These are phyloP conservation scores for Yarrowia galli DNA, from an alignment of 1,139 yeast genomes.

Conservation along the genomic window DNA sequence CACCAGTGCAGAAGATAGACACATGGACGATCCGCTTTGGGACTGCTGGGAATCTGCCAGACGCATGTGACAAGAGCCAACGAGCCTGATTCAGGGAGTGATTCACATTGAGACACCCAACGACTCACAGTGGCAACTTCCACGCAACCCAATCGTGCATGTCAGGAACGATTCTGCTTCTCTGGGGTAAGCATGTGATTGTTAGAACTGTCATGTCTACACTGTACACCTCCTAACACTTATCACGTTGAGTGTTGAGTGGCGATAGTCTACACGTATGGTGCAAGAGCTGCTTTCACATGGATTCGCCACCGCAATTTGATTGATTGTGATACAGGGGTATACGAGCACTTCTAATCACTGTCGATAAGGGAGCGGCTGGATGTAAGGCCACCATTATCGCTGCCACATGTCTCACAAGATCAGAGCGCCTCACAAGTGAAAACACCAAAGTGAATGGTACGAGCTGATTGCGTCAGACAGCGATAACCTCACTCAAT, in stretches of 20 bases:
- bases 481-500: too few relatives aligned
- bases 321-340: too few relatives aligned
- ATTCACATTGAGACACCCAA: slow-evolving; percentile 14
- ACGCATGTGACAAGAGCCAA: slow-evolving; percentile 18
- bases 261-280: background rate
- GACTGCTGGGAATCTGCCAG: background rate
- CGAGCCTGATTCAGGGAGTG: slow-evolving; percentile 24
- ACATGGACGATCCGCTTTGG: background rate
- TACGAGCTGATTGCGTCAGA: too few relatives aligned
- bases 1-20: background rate
- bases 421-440: too few relatives aligned
- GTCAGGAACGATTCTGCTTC: background rate
- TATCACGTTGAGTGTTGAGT: slow-evolving; percentile 7
- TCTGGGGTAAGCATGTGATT: slow-evolving; percentile 19
- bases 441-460: too few relatives aligned
- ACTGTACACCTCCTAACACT: background rate
- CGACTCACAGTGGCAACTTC: slow-evolving; percentile 8
- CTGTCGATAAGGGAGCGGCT: too few relatives aligned
- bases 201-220: background rate
- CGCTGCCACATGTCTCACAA: too few relatives aligned
- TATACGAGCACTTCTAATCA: too few relatives aligned
- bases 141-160: slow-evolving; percentile 22
- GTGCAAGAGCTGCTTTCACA: background rate
- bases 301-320: background rate
- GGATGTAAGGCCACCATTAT: too few relatives aligned